Conservation (phyloP, 345 rosid species). For the Aquilaria yunnanensis region DNA sequence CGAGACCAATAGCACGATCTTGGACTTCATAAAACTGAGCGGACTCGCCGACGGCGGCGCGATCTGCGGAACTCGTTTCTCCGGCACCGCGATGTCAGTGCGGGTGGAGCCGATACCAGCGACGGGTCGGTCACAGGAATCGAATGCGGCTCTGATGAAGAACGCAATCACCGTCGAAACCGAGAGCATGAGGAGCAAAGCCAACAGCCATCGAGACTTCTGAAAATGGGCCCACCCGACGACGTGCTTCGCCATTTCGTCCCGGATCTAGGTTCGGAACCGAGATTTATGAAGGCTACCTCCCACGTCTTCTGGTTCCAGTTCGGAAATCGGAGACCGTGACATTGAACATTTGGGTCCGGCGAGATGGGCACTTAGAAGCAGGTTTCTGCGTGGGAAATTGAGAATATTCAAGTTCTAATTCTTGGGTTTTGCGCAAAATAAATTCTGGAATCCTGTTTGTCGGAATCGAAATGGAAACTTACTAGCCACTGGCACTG, state of each 20-base stretch:
- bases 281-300: neutral
- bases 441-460: neutral
- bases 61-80: constrained; percentile 1
- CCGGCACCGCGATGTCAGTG: neutral
- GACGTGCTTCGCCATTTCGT: constrained; percentile 37
- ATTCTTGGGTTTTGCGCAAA: neutral
- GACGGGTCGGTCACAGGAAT: constrained; percentile 31
- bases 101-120: constrained; percentile 3
- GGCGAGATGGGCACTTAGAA: constrained; percentile 6
- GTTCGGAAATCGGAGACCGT: neutral
- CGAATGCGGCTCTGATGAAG: constrained; percentile 31
- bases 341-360: constrained; percentile 17
- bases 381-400: neutral
- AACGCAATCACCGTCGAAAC: constrained; percentile 28
- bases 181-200: constrained; percentile 36
- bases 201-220: constrained; percentile 28
- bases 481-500: too few relatives aligned
- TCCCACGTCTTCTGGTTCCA: constrained; percentile 21
- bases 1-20: constrained; percentile 36
- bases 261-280: constrained; percentile 1
- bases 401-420: neutral
- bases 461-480: too few relatives aligned
- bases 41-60: constrained; percentile 23
- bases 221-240: constrained; percentile 27
- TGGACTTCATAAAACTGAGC: constrained; percentile 44